Evolutionary conservation across 768 basidiomycete species (phyloP), one percentile per base, ranked within the genome.

Genomic region (Tulasnella sp.): DNA sequence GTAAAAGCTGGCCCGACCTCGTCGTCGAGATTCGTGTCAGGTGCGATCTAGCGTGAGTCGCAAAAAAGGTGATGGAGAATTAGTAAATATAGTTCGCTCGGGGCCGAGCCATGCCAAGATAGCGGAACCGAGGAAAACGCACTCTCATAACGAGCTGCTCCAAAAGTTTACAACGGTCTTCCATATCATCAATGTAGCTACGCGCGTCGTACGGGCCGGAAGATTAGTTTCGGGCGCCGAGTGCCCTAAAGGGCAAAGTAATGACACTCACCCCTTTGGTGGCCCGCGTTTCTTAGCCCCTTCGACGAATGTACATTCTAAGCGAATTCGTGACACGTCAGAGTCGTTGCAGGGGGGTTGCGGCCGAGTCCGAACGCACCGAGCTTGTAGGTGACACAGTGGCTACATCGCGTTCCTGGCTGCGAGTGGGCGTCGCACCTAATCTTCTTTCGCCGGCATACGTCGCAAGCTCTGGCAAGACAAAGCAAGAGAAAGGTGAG

Each of bases 391-490:
- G 78, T 72, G 34, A 72, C 36, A 58, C 42, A 78, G 72, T 78
- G 82, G 75, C 75, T 81, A 81, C 38, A 76, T 27, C 46, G 44
- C 38, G 76, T 79, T 74, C 48, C 58, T 52, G 46, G 56, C 12
- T 52, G 68, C 40, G 44, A 56, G 52, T 74, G 74, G 46, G 74
- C 80, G 27, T 74, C 74, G 39, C 27, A 18, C 92, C 93, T 91
- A 86, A 83, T 83, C 80, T 96, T 96, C 88, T 95, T 95, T 79
- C 93, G 87, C 46, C 94, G 87, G 83, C 94, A 96, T 0, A 91
- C 89, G 83, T 95, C 94, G 83, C 94, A 96, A 9, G 94, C 94
- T 79, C 80, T 79, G 56, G n/a, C 24, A 77, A 38, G 58, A 77
- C 36, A 9, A 46, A 77, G 62, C 34, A 42, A 18, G 21, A 31